A percentile compares a stretch with the other conserved stretches of the same genome.
phyloP scores from a whole-genome alignment of 768 basidiomycete species.

The Leccinum disarticulatum region DNA sequence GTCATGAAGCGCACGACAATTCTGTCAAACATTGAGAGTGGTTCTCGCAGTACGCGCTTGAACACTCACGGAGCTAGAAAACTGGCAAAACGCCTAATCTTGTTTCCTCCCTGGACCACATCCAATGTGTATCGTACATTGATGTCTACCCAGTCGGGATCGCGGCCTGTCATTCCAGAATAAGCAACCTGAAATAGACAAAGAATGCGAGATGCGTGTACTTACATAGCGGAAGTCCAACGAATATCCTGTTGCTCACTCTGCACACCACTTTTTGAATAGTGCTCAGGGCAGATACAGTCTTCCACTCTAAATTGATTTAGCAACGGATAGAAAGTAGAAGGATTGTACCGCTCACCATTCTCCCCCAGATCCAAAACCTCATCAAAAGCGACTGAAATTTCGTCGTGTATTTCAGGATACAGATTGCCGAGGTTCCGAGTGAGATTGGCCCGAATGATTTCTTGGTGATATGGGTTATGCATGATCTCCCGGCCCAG shows the following conservation, averaged over 20 bases:
- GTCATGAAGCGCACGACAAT: background rate
- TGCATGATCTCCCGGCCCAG: conserved; percentile 33
- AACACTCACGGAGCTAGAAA: background rate
- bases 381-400: background rate
- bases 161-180: background rate
- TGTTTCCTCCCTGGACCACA: background rate
- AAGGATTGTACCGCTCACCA: background rate
- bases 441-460: conserved; percentile 34
- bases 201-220: background rate
- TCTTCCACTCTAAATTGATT: background rate
- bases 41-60: background rate
- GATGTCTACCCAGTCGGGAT: conserved; percentile 7
- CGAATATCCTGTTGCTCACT: background rate
- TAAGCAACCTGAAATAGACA: background rate
- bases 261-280: background rate
- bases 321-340: background rate
- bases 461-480: conserved; percentile 31
- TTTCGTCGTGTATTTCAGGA: background rate
- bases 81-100: background rate
- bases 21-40: background rate
- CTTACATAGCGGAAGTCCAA: background rate
- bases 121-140: background rate
- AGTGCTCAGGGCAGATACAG: background rate
- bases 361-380: background rate
- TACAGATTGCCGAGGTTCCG: conserved; percentile 30